These are phyloP conservation scores for Cicer pinnatifidum DNA, from an alignment of 306 rosid species.

Conservation along the genomic window DNA sequence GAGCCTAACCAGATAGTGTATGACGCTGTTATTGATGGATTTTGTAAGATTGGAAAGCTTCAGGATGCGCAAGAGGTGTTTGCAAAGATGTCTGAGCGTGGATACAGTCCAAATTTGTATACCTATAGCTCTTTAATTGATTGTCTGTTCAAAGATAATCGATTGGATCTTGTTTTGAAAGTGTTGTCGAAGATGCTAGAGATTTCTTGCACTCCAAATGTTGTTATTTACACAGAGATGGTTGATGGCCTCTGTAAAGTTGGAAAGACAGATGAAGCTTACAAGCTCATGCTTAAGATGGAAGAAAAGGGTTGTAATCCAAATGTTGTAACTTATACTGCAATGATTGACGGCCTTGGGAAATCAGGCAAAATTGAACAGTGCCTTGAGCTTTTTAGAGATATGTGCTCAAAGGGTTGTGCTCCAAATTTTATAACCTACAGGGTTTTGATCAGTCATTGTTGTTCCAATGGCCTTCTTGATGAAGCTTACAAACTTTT, in stretches of 20 bases:
- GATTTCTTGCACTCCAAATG: constrained; percentile 76
- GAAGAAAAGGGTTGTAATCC: constrained; percentile 80
- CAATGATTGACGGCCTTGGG: constrained; percentile 90
- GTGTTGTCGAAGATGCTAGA: constrained; percentile 86
- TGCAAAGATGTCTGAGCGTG: constrained; percentile 75
- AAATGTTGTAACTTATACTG: constrained; percentile 86
- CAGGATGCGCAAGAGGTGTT: constrained; percentile 81
- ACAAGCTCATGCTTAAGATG: constrained; percentile 83
- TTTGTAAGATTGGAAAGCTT: constrained; percentile 79
- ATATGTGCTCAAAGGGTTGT: constrained; percentile 84
- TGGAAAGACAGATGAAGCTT: constrained; percentile 80
- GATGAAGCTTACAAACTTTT: constrained; percentile 78
- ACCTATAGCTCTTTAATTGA: constrained; percentile 86
- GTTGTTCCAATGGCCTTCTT: constrained; percentile 69
- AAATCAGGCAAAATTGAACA: constrained; percentile 68
- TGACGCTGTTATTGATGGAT: constrained; percentile 85
- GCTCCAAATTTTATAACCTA: constrained; percentile 88
- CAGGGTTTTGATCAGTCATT: constrained; percentile 79
- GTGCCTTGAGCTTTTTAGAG: constrained; percentile 70
- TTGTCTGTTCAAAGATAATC: constrained; percentile 71
- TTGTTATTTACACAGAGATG: constrained; percentile 89
- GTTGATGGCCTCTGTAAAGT: constrained; percentile 82
- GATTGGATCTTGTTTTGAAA: constrained; percentile 76
- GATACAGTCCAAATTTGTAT: constrained; percentile 72
- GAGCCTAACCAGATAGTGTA: constrained; percentile 77